Base-by-base conservation (phyloP, 2,329 filamentous ascomycete genomes). In the Macrophomina pseudophaseolina region DNA sequence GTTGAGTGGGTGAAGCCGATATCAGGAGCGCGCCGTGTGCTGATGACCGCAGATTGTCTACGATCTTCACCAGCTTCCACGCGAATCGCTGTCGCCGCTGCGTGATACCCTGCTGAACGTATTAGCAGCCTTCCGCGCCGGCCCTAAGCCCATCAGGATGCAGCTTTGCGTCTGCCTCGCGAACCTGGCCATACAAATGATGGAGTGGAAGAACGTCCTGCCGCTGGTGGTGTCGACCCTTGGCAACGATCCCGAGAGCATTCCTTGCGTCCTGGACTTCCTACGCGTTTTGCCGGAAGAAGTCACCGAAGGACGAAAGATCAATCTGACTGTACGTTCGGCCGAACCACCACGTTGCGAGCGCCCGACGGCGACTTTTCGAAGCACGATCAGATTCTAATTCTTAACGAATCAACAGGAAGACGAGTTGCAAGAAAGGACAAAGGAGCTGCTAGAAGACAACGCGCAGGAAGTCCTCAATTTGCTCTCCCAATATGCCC, bases 221-320 rank as follows among this genome's bases (percentile, higher is more conserved):
- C 85, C 88, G 54, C 90, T 90, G 63, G 91, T 98, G 58, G 91
- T 97, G 64, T 86, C 89, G 66, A 87, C 91, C 51, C 87, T 98
- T 66, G 90, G 91, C 71, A 88, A 87, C 77, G 90, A 91, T 74
- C 87, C 90, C 68, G 88, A 90, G 75, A 93, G 91, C 77, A 88
- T 95, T 74, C 88, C 93, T 71, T 95, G 91, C 79, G 91, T 98
- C 74, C 85, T 99, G 75, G 95, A 99, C 80, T 99, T 99, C 80
- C 86, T 99, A 71, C 93, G 93, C 80, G 94, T 99, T 74, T 89
- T 99, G 71, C 95, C 95, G 66, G 95, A 99, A 85, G 95, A 99
- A 86, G 95, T 99, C 76, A 98, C 92, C 73, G 94, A 99, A 86
- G 95, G 95, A 83, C 93, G 95, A 82, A 99, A 98, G 85, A 97